Conservation (phyloP, 176 grass and related monocot species). For the Zoysia pacifica region DNA sequence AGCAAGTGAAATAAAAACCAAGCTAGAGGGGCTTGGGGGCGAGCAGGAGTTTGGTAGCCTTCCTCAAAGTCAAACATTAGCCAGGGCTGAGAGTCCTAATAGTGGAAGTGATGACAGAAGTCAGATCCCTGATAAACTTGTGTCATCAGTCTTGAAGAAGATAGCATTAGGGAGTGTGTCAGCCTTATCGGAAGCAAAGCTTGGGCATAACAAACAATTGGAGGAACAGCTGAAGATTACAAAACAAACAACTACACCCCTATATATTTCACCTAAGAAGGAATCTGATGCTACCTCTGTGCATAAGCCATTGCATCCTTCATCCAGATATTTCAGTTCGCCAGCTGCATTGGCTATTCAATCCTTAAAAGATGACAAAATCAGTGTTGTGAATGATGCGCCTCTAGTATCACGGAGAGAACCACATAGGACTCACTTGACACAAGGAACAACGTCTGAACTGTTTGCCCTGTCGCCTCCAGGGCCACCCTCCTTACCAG, state of each 20-base stretch:
- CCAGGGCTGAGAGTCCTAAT: slow-evolving; percentile 46
- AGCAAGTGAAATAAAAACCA: slow-evolving; percentile 50
- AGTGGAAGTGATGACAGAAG: slow-evolving; percentile 45
- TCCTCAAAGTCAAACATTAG: slow-evolving; percentile 58
- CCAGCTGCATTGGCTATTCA: slow-evolving; percentile 79
- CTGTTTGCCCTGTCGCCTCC: neutral
- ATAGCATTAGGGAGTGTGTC: slow-evolving; percentile 47
- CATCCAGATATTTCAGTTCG: slow-evolving; percentile 80
- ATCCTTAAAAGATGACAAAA: slow-evolving; percentile 42
- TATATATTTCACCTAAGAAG: slow-evolving; percentile 83
- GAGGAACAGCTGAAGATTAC: slow-evolving; percentile 44
- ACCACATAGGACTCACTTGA: slow-evolving; percentile 19
- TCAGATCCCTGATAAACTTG: slow-evolving; percentile 54
- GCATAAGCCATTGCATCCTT: slow-evolving; percentile 71
- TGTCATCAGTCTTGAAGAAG: slow-evolving; percentile 58
- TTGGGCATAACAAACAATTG: slow-evolving; percentile 38
- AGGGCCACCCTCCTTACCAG: slow-evolving; percentile 20
- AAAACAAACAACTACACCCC: slow-evolving; percentile 59
- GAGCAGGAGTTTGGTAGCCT: slow-evolving; percentile 39
- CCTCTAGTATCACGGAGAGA: slow-evolving; percentile 23
- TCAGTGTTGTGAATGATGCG: slow-evolving; percentile 30
- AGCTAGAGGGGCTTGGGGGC: slow-evolving; percentile 45
- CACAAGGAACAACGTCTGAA: slow-evolving; percentile 14
- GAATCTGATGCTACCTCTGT: slow-evolving; percentile 66
- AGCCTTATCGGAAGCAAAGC: slow-evolving; percentile 40